These are phyloP conservation scores for Filosporella fistucella DNA, from an alignment of 495 filamentous ascomycete species.

Conservation along the genomic window DNA sequence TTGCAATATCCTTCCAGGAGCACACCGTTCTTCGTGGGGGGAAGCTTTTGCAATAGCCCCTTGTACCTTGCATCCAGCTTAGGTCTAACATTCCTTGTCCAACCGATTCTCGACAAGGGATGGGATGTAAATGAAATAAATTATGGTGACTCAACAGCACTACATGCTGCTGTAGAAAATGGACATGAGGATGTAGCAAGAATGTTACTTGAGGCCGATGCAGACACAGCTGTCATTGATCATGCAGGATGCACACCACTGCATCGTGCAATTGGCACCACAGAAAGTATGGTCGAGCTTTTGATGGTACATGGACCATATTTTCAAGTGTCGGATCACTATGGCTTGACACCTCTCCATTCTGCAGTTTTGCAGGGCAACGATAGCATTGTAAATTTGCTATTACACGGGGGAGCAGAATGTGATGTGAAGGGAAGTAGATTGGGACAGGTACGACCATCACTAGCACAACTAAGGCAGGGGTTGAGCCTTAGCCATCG, in stretches of 20 bases:
- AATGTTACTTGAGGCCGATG: constrained; percentile 23
- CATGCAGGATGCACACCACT: constrained; percentile 23
- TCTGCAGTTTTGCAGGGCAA: constrained; percentile 19
- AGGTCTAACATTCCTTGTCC: not conserved
- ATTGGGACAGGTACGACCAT: no score
- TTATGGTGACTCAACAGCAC: not conserved
- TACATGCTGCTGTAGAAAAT: constrained; percentile 26
- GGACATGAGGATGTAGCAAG: constrained; percentile 16
- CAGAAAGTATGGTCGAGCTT: not conserved
- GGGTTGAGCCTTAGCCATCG: no score
- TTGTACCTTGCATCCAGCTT: not conserved
- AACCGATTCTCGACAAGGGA: not conserved
- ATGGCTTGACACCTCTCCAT: constrained; percentile 22
- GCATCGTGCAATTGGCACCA: no score
- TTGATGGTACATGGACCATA: constrained; percentile 20
- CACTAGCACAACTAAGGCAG: no score
- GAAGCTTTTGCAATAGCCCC: no score
- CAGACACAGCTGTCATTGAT: constrained; percentile 12
- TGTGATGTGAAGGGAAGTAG: no score
- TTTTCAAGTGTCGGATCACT: constrained; percentile 5
- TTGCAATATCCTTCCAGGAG: no score
- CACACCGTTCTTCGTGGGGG: no score
- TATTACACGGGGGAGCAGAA: no score
- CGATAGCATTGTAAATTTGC: constrained; percentile 13
- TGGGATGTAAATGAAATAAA: not conserved